phyloP scores from a whole-genome alignment of 202 grass and related monocot species.

The Cymbopogon flexuosus region DNA sequence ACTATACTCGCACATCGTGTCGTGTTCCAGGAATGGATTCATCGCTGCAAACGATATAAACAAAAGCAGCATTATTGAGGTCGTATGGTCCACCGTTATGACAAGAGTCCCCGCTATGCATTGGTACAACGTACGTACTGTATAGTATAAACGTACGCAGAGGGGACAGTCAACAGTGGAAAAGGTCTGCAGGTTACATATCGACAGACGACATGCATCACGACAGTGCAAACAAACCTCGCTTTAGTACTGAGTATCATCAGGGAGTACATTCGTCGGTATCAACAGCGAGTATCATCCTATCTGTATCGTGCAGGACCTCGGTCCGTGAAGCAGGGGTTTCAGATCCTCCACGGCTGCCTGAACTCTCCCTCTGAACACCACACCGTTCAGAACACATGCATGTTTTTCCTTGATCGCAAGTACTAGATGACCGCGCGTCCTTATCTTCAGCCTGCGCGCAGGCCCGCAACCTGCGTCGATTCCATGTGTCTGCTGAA shows the following conservation, averaged over 20 bases:
- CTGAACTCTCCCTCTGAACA: too few species aligned
- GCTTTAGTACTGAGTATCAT: neutral
- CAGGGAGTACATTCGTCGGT: too few species aligned
- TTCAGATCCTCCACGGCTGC: too few species aligned
- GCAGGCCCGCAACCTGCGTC: neutral
- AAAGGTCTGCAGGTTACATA: neutral
- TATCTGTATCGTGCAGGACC: too few species aligned
- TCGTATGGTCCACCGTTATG: neutral
- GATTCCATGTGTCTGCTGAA: neutral
- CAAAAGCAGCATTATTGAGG: too few species aligned
- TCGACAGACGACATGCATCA: neutral
- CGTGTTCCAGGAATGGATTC: neutral
- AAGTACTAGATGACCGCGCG: too few species aligned
- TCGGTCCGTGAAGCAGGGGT: too few species aligned
- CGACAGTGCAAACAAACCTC: neutral
- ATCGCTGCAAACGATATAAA: neutral
- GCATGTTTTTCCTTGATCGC: too few species aligned
- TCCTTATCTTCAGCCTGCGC: neutral
- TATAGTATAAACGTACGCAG: neutral
- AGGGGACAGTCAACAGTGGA: neutral
- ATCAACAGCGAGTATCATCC: too few species aligned
- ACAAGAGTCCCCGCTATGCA: neutral
- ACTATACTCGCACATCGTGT: neutral
- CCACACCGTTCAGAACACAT: too few species aligned
- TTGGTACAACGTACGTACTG: neutral